Conservation (phyloP, 1,284 basidiomycete species). For the Papiliotrema fonsecae region DNA sequence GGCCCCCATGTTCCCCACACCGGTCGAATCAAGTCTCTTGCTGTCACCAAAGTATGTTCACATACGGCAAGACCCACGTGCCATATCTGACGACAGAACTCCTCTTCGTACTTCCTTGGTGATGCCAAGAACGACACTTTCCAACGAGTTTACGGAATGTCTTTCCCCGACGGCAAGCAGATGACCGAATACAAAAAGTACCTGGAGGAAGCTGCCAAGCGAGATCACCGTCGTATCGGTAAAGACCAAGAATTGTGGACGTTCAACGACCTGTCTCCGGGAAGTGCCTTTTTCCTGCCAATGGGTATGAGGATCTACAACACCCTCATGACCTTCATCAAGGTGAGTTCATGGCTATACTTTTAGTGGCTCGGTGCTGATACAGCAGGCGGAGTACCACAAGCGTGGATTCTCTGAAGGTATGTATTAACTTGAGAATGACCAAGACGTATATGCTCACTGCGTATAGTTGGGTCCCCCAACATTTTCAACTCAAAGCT, state of each 20-base stretch:
- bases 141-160: slow-evolving; percentile 97
- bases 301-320: slow-evolving; percentile 98
- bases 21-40: slow-evolving; percentile 93
- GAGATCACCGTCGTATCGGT: slow-evolving; percentile 94
- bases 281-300: slow-evolving; percentile 94
- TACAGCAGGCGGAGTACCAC: slow-evolving; percentile 48
- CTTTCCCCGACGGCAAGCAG: slow-evolving; percentile 97
- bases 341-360: slow-evolving; percentile 54
- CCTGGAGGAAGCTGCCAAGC: slow-evolving; percentile 91
- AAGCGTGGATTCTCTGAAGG: slow-evolving; percentile 52
- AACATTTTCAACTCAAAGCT: slow-evolving; percentile 97
- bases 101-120: slow-evolving; percentile 96
- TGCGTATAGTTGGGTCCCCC: slow-evolving; percentile 80
- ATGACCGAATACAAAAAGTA: slow-evolving; percentile 94
- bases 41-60: slow-evolving; percentile 74
- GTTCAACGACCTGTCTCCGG: slow-evolving; percentile 95
- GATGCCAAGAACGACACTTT: slow-evolving; percentile 91
- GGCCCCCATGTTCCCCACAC: slow-evolving; percentile 98
- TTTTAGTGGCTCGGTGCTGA: not conserved
- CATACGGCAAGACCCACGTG: not conserved
- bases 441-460: too few species aligned
- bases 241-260: slow-evolving; percentile 98
- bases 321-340: slow-evolving; percentile 81
- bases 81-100: slow-evolving; percentile 59
- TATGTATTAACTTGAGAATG: too few species aligned